A percentile compares a stretch with the other conserved stretches of the same genome.
Evolutionary conservation across 1,284 basidiomycete species (phyloP).

Genomic region (Puccinia coronata): DNA sequence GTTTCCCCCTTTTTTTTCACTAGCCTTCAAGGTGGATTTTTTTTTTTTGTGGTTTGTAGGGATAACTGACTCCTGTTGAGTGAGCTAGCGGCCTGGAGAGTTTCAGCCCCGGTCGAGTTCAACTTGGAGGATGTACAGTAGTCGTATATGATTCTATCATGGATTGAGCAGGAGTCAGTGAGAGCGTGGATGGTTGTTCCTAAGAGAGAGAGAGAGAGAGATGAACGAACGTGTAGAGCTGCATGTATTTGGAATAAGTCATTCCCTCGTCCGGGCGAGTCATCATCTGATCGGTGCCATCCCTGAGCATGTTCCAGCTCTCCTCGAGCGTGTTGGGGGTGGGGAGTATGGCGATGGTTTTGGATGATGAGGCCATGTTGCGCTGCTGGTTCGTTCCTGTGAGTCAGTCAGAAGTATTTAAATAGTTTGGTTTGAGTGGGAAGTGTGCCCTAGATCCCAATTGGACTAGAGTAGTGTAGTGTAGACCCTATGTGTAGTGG

Average conservation of each 20-base stretch:
- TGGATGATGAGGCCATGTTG: slow-evolving; percentile 24
- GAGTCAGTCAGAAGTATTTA: no score
- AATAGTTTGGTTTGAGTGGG: no score
- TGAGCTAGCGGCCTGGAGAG: slow-evolving; percentile 48
- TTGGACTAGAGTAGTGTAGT: no score
- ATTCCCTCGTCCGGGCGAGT: slow-evolving; percentile 80
- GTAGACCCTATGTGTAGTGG: no score
- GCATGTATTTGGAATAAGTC: slow-evolving; percentile 88
- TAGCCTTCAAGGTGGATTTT: background rate
- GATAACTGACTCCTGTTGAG: slow-evolving; percentile 53
- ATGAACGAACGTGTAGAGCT: slow-evolving; percentile 70
- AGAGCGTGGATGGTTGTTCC: background rate
- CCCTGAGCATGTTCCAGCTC: slow-evolving; percentile 84
- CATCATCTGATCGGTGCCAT: slow-evolving; percentile 92
- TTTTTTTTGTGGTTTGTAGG: slow-evolving; percentile 47
- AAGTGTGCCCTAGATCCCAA: no score
- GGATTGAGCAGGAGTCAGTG: slow-evolving; percentile 36
- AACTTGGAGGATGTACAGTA: slow-evolving; percentile 91
- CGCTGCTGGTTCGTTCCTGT: no score
- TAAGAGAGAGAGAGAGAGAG: background rate
- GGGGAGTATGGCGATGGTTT: slow-evolving; percentile 24
- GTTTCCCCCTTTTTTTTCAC: background rate
- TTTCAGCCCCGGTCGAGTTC: slow-evolving; percentile 66
- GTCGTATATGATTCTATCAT: slow-evolving; percentile 76
- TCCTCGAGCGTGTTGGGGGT: slow-evolving; percentile 67